These are phyloP conservation scores for Nakazawaea anatomiae DNA, from an alignment of 805 yeast species.

Conservation along the genomic window DNA sequence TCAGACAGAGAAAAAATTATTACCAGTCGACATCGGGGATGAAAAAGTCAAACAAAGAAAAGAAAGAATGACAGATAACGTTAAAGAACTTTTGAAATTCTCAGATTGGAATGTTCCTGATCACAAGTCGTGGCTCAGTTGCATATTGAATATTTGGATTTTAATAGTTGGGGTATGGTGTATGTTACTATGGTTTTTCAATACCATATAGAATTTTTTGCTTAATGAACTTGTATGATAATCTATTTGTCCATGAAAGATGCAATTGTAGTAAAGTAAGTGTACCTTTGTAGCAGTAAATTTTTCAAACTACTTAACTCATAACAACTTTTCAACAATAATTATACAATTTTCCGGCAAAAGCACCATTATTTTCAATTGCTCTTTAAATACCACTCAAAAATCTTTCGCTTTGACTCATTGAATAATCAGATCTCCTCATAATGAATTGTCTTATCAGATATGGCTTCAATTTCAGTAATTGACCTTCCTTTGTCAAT, in stretches of 20 bases:
- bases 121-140: not conserved
- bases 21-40: not conserved
- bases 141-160: not conserved
- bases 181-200: conserved; percentile 1
- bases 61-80: not conserved
- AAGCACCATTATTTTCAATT: too few species aligned
- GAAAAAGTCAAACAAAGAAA: conserved; percentile 1
- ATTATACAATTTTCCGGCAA: too few species aligned
- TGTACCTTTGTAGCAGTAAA: too few species aligned
- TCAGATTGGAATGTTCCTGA: conserved; percentile 10
- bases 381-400: conserved; percentile 18
- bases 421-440: conserved; percentile 65
- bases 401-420: conserved; percentile 42
- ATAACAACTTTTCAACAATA: too few species aligned
- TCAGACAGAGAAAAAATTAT: not conserved
- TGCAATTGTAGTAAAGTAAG: too few species aligned
- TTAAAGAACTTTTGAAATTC: not conserved
- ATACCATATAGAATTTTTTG: not conserved
- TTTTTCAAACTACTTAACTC: too few species aligned
- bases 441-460: conserved; percentile 61
- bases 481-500: conserved; percentile 73
- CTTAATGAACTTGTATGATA: not conserved
- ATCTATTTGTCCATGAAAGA: too few species aligned
- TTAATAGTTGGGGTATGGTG: not conserved
- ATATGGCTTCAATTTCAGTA: conserved; percentile 57